Base-by-base conservation (phyloP, 768 basidiomycete genomes). In the Boletellus ananas region DNA sequence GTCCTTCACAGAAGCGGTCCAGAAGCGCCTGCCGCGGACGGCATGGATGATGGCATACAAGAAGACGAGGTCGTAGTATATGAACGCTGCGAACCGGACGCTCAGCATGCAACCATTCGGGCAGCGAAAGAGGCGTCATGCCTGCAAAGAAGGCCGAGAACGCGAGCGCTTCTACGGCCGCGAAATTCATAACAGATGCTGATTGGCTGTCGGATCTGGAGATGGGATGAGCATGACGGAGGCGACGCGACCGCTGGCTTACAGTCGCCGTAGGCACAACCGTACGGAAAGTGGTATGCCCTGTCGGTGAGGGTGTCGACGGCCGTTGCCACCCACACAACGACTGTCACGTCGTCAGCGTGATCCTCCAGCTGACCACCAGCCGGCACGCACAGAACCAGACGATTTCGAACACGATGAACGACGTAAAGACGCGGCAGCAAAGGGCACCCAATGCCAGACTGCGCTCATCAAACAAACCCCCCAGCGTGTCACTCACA, bases 81-180 rank as follows among this genome's bases (percentile, higher is more conserved):
- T 31, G 44, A 67, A 61, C 14, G 55, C 66, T 63, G 17, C 34
- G n/a, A 31, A 35, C 8, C 25, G 4, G 10, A 23, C 5, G 20
- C 20, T 14, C 29, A 48, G 34, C 51, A 45, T 18, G 41, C 18
- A 25, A 17, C n/a, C 16, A 34, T 34, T 18, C 3, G 14, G 23
- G 25, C 34, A 34, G n/a, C 10, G 47, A 29, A 29, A 11, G 29
- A 29, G 29, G 27, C n/a, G 35, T 4, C 63, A 3, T 54, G 69
- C 66, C 63, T 9, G 34, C 45, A 44, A 54, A 51, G 53, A 69
- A 64, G 45, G 51, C 56, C 16, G 53, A 21, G 40, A 67, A 65
- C 5, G 62, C 38, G 31, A 57, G 40, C 12, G 35, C 57, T 47
- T 63, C 62, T 20, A 65, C 40, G 13, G 43, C 50, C 16, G 49